Conservation (phyloP, 108 stramenopile genomes). For the Pseudonitzschia delicatissima region DNA sequence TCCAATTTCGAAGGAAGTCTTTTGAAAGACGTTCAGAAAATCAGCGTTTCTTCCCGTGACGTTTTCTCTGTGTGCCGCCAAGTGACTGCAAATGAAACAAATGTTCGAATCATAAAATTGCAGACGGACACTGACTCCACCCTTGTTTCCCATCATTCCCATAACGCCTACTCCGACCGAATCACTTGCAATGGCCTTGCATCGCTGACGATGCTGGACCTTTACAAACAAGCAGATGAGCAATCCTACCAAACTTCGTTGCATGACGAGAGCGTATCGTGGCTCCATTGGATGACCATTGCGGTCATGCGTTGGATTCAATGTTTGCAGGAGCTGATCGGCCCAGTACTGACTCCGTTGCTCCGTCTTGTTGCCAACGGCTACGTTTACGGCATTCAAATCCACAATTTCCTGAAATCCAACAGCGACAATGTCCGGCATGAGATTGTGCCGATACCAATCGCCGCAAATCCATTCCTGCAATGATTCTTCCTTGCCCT, state of each 20-base stretch:
- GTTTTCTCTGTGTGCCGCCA: conserved; percentile 98
- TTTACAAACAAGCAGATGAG: conserved; percentile 92
- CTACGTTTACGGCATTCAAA: conserved; percentile 98
- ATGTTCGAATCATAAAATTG: conserved; percentile 90
- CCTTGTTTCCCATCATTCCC: conserved; percentile 99
- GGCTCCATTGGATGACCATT: conserved; percentile 51
- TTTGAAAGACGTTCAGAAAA: conserved; percentile 81
- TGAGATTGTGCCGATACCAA: conserved; percentile 54
- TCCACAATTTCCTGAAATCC: conserved; percentile 99
- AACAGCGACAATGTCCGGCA: conserved; percentile 89
- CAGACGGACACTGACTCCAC: conserved; percentile 87
- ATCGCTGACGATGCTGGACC: conserved; percentile 54
- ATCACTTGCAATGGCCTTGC: conserved; percentile 66
- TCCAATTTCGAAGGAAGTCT: conserved; percentile 85
- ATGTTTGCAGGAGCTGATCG: conserved; percentile 66
- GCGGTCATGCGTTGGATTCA: conserved; percentile 59
- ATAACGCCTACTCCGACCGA: conserved; percentile 95
- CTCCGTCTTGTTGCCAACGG: conserved; percentile 91
- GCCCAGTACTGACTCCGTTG: conserved; percentile 88
- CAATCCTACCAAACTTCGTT: conserved; percentile 90
- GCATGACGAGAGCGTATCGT: conserved; percentile 58
- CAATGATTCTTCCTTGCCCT: conserved; percentile 82
- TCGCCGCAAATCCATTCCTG: conserved; percentile 85
- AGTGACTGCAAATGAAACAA: conserved; percentile 93
- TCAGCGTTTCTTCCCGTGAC: conserved; percentile 95